phyloP scores from a whole-genome alignment of 2,329 filamentous ascomycete species.

The Arthrinium puccinioides region DNA sequence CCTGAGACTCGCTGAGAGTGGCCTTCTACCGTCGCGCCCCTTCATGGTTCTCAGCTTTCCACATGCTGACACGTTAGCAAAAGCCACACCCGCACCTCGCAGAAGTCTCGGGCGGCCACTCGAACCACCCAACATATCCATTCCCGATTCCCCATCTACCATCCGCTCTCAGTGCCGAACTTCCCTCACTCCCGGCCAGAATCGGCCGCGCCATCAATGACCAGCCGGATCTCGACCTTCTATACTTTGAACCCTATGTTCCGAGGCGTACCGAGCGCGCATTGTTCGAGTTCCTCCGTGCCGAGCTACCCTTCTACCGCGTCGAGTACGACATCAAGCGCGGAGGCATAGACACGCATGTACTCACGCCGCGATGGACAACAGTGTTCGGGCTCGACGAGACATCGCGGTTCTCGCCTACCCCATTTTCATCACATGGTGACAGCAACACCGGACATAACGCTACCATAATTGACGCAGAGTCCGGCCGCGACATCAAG shows the following conservation, averaged over 20 bases:
- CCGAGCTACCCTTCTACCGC: constrained; percentile 68
- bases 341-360: constrained; percentile 52
- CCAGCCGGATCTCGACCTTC: constrained; percentile 62
- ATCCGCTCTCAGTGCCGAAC: constrained; percentile 25
- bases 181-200: constrained; percentile 40
- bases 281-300: constrained; percentile 64
- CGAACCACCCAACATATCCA: constrained; percentile 40
- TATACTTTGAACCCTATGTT: constrained; percentile 71
- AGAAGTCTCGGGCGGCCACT: constrained; percentile 19
- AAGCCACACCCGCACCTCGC: too few relatives aligned
- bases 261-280: constrained; percentile 43
- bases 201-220: constrained; percentile 53
- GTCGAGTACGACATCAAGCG: constrained; percentile 68
- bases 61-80: too few relatives aligned
- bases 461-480: constrained; percentile 23
- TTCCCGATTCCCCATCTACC: constrained; percentile 41
- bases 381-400: constrained; percentile 54
- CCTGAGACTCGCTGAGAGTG: too few relatives aligned
- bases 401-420: constrained; percentile 48
- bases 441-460: constrained; percentile 33
- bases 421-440: constrained; percentile 12
- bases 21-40: too few relatives aligned
- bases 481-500: constrained; percentile 19
- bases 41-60: too few relatives aligned
- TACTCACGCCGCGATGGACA: constrained; percentile 53